Conservation (phyloP, 495 filamentous ascomycete species). For the Evernia prunastri region DNA sequence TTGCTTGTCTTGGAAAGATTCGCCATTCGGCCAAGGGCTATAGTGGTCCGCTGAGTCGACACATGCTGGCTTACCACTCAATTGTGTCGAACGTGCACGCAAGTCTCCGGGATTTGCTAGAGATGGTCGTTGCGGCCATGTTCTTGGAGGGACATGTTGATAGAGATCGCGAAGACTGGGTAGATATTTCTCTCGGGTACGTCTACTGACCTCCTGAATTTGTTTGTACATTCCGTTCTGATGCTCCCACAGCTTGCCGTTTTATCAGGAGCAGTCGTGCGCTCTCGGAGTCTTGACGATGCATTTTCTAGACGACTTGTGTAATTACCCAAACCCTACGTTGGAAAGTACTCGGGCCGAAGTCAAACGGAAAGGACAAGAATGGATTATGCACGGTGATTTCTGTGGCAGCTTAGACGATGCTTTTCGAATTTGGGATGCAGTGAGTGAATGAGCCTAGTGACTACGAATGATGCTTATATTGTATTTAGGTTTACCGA, state of each 20-base stretch:
- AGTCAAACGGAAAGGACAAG: conserved; percentile 57
- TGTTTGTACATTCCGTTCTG: conserved; percentile 27
- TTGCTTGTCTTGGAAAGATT: conserved; percentile 74
- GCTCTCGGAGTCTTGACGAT: conserved; percentile 85
- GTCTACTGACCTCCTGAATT: conserved; percentile 26
- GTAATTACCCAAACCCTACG: conserved; percentile 44
- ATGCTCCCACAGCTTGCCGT: conserved; percentile 61
- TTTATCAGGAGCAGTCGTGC: conserved; percentile 75
- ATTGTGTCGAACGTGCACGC: conserved; percentile 71
- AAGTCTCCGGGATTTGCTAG: conserved; percentile 71
- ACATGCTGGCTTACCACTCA: conserved; percentile 80
- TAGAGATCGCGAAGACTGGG: conserved; percentile 62
- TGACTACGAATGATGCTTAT: not conserved
- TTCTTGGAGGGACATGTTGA: conserved; percentile 71
- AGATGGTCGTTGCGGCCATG: conserved; percentile 70
- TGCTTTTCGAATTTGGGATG: conserved; percentile 78
- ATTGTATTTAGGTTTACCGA: conserved; percentile 46
- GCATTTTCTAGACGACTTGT: conserved; percentile 82
- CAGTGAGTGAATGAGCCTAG: conserved; percentile 43
- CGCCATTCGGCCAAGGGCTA: conserved; percentile 82
- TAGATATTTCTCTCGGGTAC: conserved; percentile 65
- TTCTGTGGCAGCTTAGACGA: conserved; percentile 71
- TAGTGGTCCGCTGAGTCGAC: conserved; percentile 87
- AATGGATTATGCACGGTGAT: conserved; percentile 68
- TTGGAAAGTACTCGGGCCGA: conserved; percentile 54